Conservation (phyloP, 2,329 filamentous ascomycete species). For the Purpureocillium lavendulum region DNA sequence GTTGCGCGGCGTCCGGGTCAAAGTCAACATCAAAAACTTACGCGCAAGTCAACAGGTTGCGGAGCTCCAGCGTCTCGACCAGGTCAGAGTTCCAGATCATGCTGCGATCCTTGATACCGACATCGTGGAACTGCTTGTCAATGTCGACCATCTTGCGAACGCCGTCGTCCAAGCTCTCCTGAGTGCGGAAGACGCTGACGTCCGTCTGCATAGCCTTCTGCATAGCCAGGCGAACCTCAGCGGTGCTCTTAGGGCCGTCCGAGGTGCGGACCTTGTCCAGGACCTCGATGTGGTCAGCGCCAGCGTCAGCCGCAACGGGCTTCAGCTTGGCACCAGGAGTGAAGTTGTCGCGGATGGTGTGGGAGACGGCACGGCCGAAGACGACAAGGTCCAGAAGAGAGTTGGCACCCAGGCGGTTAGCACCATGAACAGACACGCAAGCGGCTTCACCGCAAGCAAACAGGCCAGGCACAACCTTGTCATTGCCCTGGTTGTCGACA, state of each 20-base stretch:
- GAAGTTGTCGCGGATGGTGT: conserved; percentile 94
- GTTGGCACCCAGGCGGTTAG: conserved; percentile 96
- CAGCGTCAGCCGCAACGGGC: conserved; percentile 75
- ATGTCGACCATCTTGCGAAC: conserved; percentile 80
- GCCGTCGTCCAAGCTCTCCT: conserved; percentile 89
- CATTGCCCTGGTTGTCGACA: conserved; percentile 75
- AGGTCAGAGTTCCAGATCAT: conserved; percentile 99
- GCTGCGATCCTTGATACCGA: conserved; percentile 95
- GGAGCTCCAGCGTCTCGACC: conserved; percentile 89
- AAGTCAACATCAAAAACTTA: conserved; percentile 44
- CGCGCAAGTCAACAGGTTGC: conserved; percentile 95
- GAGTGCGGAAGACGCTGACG: conserved; percentile 92
- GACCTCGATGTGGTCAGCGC: conserved; percentile 75
- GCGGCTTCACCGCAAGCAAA: conserved; percentile 96
- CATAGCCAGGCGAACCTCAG: conserved; percentile 85
- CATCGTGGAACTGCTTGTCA: conserved; percentile 69
- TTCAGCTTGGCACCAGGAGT: conserved; percentile 73
- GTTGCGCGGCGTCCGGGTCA: too few species aligned
- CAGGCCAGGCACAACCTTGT: conserved; percentile 88
- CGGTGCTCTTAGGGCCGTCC: conserved; percentile 76
- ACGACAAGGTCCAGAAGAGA: conserved; percentile 96
- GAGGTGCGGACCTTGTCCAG: conserved; percentile 82
- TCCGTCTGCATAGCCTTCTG: conserved; percentile 98
- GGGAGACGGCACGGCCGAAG: conserved; percentile 93
- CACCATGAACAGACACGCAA: conserved; percentile 95